Percentiles rank a stretch among this genome's conserved stretches.
Conservation (phyloP, 352 stramenopile genomes). For the Phytophthora hibernalis region DNA sequence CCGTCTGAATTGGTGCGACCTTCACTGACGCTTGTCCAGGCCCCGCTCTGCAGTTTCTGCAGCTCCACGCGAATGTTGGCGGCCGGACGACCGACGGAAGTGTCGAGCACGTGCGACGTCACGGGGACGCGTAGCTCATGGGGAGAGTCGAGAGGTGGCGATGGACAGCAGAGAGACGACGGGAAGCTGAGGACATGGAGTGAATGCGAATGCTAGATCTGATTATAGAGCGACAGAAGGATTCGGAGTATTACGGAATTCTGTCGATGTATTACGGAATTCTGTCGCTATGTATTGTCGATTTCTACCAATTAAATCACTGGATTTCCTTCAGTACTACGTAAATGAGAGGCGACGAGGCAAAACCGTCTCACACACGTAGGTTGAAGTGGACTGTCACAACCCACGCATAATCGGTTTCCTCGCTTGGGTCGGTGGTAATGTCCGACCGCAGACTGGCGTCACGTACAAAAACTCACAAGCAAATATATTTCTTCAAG, state of each 20-base stretch:
- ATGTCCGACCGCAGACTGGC: neutral
- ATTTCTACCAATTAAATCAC: no score
- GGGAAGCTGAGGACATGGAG: slow-evolving; percentile 23
- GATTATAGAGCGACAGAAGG: slow-evolving; percentile 2
- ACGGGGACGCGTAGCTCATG: slow-evolving; percentile 69
- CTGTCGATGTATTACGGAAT: neutral
- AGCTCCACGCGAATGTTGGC: slow-evolving; percentile 76
- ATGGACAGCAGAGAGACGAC: slow-evolving; percentile 21
- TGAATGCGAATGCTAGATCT: neutral
- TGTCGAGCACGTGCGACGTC: slow-evolving; percentile 91
- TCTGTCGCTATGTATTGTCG: no score
- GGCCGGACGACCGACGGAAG: slow-evolving; percentile 73
- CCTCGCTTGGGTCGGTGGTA: no score
- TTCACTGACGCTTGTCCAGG: slow-evolving; percentile 49
- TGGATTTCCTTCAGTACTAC: no score
- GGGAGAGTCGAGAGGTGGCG: slow-evolving; percentile 25
- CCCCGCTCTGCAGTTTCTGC: slow-evolving; percentile 47
- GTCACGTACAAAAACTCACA: neutral
- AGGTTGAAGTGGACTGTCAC: neutral
- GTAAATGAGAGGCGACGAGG: no score
- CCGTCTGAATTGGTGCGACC: slow-evolving; percentile 83
- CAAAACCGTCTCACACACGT: slow-evolving; percentile 7
- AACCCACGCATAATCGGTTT: neutral
- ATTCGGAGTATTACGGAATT: slow-evolving; percentile 1
- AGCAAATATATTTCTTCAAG: neutral